A percentile compares a stretch with the other conserved stretches of the same genome.
These are phyloP conservation scores for Kodamaea neixiangensis DNA, from an alignment of 805 yeast genomes.

Conservation along the genomic window DNA sequence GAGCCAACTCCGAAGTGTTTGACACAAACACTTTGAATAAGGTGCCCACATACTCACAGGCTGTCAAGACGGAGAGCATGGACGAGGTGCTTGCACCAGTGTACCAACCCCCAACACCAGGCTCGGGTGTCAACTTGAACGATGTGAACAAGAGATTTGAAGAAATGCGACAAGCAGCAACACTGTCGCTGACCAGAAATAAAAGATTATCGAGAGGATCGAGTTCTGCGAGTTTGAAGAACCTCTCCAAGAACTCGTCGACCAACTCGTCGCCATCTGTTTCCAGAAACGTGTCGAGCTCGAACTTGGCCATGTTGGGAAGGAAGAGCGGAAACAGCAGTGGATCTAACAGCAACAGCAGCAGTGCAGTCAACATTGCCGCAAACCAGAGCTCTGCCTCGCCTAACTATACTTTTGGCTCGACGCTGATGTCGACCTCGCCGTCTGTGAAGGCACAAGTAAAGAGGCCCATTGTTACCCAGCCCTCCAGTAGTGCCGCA, in stretches of 20 bases:
- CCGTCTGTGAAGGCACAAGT: background rate
- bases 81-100: constrained; percentile 67
- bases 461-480: constrained; percentile 13
- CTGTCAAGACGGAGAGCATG: constrained; percentile 54
- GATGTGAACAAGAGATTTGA: constrained; percentile 25
- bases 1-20: constrained; percentile 50
- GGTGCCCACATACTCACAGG: constrained; percentile 86
- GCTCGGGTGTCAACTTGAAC: constrained; percentile 37
- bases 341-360: constrained; percentile 7
- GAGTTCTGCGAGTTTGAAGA: constrained; percentile 26
- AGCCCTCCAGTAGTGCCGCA: constrained; percentile 33
- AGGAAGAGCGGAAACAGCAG: constrained; percentile 11
- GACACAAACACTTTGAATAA: constrained; percentile 42
- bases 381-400: constrained; percentile 1
- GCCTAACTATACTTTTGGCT: background rate
- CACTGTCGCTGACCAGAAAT: constrained; percentile 11
- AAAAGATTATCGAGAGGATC: constrained; percentile 27
- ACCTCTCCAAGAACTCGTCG: constrained; percentile 25
- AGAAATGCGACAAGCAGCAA: constrained; percentile 14
- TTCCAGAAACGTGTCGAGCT: constrained; percentile 39
- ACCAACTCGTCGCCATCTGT: constrained; percentile 40
- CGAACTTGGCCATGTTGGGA: constrained; percentile 23
- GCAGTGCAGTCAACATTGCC: constrained; percentile 5
- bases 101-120: constrained; percentile 56
- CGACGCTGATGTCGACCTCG: constrained; percentile 4